phyloP scores from a whole-genome alignment of 176 grass and related monocot genomes.

The Saccharum officinarum region DNA sequence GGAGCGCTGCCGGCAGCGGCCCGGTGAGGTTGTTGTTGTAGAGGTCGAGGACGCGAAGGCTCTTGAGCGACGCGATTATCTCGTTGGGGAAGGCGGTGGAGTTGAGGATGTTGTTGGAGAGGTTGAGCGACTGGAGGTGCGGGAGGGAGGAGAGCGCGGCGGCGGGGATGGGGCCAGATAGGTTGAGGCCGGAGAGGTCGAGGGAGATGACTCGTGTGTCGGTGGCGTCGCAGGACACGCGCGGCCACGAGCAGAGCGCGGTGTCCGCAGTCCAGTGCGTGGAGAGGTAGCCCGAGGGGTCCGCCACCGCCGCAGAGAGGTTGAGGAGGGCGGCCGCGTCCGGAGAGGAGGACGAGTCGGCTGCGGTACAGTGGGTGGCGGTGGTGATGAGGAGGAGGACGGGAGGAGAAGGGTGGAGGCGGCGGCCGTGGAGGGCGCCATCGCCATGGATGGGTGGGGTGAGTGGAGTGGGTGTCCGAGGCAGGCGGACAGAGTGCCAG shows the following conservation, averaged over 20 bases:
- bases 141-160: slow-evolving; percentile 47
- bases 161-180: slow-evolving; percentile 76
- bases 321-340: slow-evolving; percentile 57
- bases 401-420: slow-evolving; percentile 31
- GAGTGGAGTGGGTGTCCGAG: slow-evolving; percentile 27
- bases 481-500: slow-evolving; percentile 25
- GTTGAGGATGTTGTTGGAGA: slow-evolving; percentile 92
- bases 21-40: slow-evolving; percentile 97
- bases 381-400: slow-evolving; percentile 40
- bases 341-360: slow-evolving; percentile 13
- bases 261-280: slow-evolving; percentile 58
- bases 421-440: slow-evolving; percentile 21
- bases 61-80: slow-evolving; percentile 33
- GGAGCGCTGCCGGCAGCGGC: slow-evolving; percentile 50
- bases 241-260: slow-evolving; percentile 57
- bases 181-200: slow-evolving; percentile 72
- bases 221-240: slow-evolving; percentile 57
- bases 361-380: background rate
- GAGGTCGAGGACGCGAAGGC: slow-evolving; percentile 75
- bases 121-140: slow-evolving; percentile 73
- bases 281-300: slow-evolving; percentile 54
- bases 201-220: slow-evolving; percentile 43
- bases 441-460: slow-evolving; percentile 29
- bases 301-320: slow-evolving; percentile 42
- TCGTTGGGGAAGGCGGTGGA: slow-evolving; percentile 62